Base-by-base conservation (phyloP, 257 asterid genomes). In the Primulina eburnea region DNA sequence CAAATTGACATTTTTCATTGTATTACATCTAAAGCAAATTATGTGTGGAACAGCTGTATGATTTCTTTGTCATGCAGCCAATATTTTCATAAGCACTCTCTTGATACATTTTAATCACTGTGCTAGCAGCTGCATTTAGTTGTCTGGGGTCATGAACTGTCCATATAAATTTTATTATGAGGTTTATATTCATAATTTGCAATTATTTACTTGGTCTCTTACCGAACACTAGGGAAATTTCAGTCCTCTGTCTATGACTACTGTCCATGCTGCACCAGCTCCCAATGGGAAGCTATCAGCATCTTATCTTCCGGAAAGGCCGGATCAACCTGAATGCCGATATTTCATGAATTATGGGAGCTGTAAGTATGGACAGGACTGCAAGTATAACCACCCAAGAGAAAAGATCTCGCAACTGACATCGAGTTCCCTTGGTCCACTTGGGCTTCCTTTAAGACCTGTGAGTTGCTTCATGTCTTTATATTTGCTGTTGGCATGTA, bases 311-410 rank as follows among this genome's bases (percentile, higher is more conserved):
- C 95, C 95, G 2, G 88, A 88, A 47, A 75, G 89, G 72, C 95
- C 95, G 38, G 91, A 83, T 78, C 90, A 82, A 74, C 95, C 89
- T 18, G 88, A 88, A 74, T 88, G 91, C 81, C 86, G 88, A 17
- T 78, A 82, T 64, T 88, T 85, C 75, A 82, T 85, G 79, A 83
- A 75, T 71, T 78, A 77, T 24, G 95, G 95, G 65, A 82, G 78
- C 65, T 88, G 95, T 80, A 85, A 80, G 70, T 88, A 82, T 71
- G 95, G 95, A 71, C 58, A 74, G 11, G 89, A 82, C 21, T 88
- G 95, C 85, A 88, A 83, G 60, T 88, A 85, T 82, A 80, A 85
- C 70, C 95, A 88, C 84, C 95, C 90, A 14, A 80, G 80, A 72
- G 89, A 80, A 61, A 87, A 73, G 78, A 58, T 77, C 30, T 62